Base-by-base conservation (phyloP, 2,329 filamentous ascomycete genomes). In the Phoma sp. region DNA sequence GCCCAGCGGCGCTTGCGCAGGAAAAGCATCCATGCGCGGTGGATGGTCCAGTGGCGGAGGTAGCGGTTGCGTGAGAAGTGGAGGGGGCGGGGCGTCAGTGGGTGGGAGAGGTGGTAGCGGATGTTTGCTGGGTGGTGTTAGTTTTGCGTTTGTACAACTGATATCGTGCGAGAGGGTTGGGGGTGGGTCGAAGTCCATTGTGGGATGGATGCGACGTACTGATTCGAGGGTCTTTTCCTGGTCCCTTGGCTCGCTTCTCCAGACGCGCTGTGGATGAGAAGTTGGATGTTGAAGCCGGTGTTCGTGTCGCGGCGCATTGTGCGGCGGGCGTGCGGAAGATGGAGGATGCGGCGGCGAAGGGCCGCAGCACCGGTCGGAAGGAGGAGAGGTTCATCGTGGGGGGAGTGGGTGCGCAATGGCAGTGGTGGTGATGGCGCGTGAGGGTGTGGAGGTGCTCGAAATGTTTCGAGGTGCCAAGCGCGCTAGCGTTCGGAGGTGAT, bases 1-100 rank as follows among this genome's bases (percentile, higher is more conserved):
- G 80, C 78, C 60, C 84, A 80, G 42, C 87, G 87, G 67, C 87
- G 83, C 72, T 90, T 84, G 64, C 87, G 84, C 67, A 88, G 87
- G 78, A 89, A 89, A 25, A 98, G 82, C 68, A 91, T 83, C 92
- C 93, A 98, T 18, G 93, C 93, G 66, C 95, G 92, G 81, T 98
- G 93, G 76, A 99, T 98, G 45, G 95, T 98, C 95, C 95, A 99
- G 82, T 99, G 95, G 39, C 95, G 91, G 61, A 99, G 87, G 76
- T 87, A 85, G 51, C 95, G 88, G 76, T 89, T 90, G 66, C 93
- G 92, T 33, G 87, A 92, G 84, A 98, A 93, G 67, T 92, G 89
- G 61, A 99, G 85, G 1, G 95, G 93, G 11, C 87, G 85, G 0
- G 87, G 88, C 6, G 85, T 89, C 25, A 83, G 77, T 2, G 87